phyloP scores from a whole-genome alignment of 1,284 basidiomycete genomes.

The Mycena sp. region DNA sequence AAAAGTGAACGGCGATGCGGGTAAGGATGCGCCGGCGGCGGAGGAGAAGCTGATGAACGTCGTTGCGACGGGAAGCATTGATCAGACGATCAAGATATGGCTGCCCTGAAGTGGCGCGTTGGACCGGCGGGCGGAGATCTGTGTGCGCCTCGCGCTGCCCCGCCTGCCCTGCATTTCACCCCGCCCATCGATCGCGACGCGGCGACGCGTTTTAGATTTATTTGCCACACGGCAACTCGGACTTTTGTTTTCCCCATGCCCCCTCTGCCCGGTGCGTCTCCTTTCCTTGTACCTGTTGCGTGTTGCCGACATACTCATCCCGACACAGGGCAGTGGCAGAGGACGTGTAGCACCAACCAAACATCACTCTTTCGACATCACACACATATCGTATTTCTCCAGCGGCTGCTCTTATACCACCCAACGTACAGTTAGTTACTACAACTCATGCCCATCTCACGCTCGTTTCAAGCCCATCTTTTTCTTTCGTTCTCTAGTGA shows the following conservation, averaged over 20 bases:
- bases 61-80: slow-evolving; percentile 83
- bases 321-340: slow-evolving; percentile 17
- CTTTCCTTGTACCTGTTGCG: background rate
- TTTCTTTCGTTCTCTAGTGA: background rate
- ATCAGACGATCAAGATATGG: slow-evolving; percentile 76
- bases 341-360: slow-evolving; percentile 24
- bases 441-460: slow-evolving; percentile 23
- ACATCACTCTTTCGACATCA: slow-evolving; percentile 30
- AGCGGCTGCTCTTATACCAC: slow-evolving; percentile 24
- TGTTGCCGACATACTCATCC: background rate
- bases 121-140: background rate
- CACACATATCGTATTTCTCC: slow-evolving; percentile 29
- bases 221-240: slow-evolving; percentile 28
- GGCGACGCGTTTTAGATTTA: slow-evolving; percentile 31
- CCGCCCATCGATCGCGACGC: background rate
- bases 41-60: slow-evolving; percentile 76
- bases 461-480: slow-evolving; percentile 18
- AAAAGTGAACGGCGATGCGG: slow-evolving; percentile 46
- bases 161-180: background rate
- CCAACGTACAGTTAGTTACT: slow-evolving; percentile 22
- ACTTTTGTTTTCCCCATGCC: slow-evolving; percentile 30
- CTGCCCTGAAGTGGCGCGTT: slow-evolving; percentile 52
- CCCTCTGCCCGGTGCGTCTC: slow-evolving; percentile 17
- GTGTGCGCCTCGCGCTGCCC: slow-evolving; percentile 4
- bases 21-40: slow-evolving; percentile 39